Evolutionary conservation across 2,329 filamentous ascomycete genomes (phyloP), one percentile per base, ranked within the genome.

Genomic region (Dothistroma pini): DNA sequence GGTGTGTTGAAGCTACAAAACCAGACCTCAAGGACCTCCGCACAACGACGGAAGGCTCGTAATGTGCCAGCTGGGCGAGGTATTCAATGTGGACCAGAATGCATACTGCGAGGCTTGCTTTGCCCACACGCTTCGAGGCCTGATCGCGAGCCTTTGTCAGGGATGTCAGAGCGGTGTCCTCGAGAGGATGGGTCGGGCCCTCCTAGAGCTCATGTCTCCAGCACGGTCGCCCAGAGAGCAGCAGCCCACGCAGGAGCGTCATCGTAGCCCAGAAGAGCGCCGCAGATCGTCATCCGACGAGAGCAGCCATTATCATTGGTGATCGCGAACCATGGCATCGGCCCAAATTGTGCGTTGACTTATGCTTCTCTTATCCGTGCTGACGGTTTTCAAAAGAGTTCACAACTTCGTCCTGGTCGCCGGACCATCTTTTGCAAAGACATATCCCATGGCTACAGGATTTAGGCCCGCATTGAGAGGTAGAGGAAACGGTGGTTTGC

Each of bases 401-500:
- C 65, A 72, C 16, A 72, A 55, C 61, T 72, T 72, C 49, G 68
- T 69, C 35, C 51, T 59, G 10, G 48, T 57, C 16, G 60, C 57
- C 16, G 52, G 47, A 10, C 64, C 56, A 11, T 61, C 41, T 53
- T 63, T 63, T 25, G 68, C 64, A 56, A 74, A 74, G 34, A 75
- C 68, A 59, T 81, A 81, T 1, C 79, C 79, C 31, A 73, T 76
- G 10, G 79, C 78, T 2, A 77, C 78, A 4, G 79, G 79, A 66
- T 69, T 79, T 63, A 74, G 74, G 1, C 71, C 73, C 22, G 73
- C 71, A 49, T 73, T 73, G 16, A 73, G 65, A 12, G 75, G 76
- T 60, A 79, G 68, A 0, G 77, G 71, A 22, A 81, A 77, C 5
- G 85, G 82, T 2, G 83, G 80, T 68, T 81, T 84, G 60, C 82